A percentile compares a stretch with the other conserved stretches of the same genome.
Evolutionary conservation across 306 rosid genomes (phyloP).

Genomic region (Senna siamea): DNA sequence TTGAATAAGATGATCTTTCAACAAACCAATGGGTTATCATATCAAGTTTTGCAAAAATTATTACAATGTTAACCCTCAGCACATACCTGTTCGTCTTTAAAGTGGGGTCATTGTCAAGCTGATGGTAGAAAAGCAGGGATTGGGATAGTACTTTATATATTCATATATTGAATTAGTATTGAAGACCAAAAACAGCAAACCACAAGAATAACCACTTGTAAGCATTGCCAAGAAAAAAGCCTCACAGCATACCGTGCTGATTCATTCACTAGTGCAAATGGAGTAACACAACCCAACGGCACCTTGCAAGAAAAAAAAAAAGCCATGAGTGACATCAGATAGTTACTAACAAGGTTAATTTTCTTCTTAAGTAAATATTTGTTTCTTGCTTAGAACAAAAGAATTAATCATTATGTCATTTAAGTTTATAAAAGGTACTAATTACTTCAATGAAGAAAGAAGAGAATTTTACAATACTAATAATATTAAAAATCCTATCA

Average conservation of each 20-base stretch:
- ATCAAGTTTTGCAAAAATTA: background rate
- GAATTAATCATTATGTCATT: background rate
- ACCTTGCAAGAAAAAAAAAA: slow-evolving; percentile 58
- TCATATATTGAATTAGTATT: no score
- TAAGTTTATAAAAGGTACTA: background rate
- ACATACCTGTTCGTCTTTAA: slow-evolving; percentile 23
- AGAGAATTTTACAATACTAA: background rate
- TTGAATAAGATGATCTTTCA: slow-evolving; percentile 1
- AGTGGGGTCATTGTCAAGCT: slow-evolving; percentile 4
- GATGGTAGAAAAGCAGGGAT: slow-evolving; percentile 1
- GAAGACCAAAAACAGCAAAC: background rate
- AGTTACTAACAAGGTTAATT: slow-evolving; percentile 13
- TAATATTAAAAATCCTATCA: background rate
- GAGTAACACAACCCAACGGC: slow-evolving; percentile 87
- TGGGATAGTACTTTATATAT: no score
- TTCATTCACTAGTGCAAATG: slow-evolving; percentile 85
- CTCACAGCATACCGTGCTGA: slow-evolving; percentile 70
- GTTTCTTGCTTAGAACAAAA: background rate
- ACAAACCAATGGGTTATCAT: slow-evolving; percentile 17
- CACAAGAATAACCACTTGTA: background rate
- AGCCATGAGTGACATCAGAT: slow-evolving; percentile 24
- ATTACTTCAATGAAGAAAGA: background rate
- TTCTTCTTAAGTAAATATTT: background rate
- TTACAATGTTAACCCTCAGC: background rate
- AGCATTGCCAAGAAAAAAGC: background rate